Conservation (phyloP, 768 basidiomycete species). For the Boletus eberwhitei region DNA sequence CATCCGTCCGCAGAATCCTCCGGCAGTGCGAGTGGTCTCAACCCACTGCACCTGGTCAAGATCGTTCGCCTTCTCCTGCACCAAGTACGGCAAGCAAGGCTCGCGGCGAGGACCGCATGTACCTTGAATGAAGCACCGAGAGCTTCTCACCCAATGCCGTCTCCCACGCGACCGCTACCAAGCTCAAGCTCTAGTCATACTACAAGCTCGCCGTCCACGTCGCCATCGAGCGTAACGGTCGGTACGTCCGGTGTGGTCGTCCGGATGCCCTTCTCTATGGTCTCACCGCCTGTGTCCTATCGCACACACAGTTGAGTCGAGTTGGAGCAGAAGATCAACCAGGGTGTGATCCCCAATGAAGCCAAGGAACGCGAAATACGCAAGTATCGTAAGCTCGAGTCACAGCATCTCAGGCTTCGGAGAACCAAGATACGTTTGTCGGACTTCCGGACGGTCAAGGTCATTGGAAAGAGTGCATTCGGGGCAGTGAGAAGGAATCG, state of each 20-base stretch:
- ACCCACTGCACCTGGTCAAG: too few relatives aligned
- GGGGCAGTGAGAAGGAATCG: slow-evolving; percentile 66
- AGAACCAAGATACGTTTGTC: slow-evolving; percentile 90
- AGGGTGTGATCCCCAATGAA: slow-evolving; percentile 69
- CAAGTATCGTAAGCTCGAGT: slow-evolving; percentile 83
- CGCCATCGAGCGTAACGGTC: slow-evolving; percentile 91
- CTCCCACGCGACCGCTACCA: slow-evolving; percentile 88
- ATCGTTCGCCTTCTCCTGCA: too few relatives aligned
- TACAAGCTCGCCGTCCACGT: slow-evolving; percentile 98
- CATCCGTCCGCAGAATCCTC: too few relatives aligned
- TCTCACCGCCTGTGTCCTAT: slow-evolving; percentile 6
- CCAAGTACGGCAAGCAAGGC: too few relatives aligned
- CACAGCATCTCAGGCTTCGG: slow-evolving; percentile 85
- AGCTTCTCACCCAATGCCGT: too few relatives aligned
- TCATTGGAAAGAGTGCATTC: slow-evolving; percentile 98
- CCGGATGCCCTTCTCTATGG: neutral
- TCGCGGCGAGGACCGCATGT: too few relatives aligned
- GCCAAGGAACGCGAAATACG: slow-evolving; percentile 86
- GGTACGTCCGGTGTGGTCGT: slow-evolving; percentile 45
- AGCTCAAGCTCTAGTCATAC: slow-evolving; percentile 94
- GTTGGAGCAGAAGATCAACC: slow-evolving; percentile 79
- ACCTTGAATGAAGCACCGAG: too few relatives aligned
- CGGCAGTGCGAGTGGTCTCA: too few relatives aligned
- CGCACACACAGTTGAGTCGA: slow-evolving; percentile 67
- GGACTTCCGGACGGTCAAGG: slow-evolving; percentile 96